Evolutionary conservation across 73 alveolate genomes (phyloP).

Genomic region (Halteria grandinella): DNA sequence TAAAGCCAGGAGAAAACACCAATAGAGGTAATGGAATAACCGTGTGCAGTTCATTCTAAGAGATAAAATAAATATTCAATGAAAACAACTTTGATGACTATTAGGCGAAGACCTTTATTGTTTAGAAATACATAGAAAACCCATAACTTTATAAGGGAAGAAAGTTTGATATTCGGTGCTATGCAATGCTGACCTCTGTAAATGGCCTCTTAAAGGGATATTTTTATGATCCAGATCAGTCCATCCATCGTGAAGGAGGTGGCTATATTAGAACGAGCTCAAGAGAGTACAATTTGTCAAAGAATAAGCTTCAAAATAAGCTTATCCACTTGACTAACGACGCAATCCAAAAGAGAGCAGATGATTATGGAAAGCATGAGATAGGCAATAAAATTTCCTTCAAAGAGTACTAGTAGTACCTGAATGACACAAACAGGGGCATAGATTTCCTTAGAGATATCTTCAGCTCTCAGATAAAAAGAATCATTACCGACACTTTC

Average conservation of each 20-base stretch:
- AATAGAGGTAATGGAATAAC: slow-evolving; percentile 75
- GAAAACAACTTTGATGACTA: background rate
- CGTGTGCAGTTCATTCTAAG: slow-evolving; percentile 38
- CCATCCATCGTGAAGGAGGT: no score
- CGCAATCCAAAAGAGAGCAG: slow-evolving; percentile 80
- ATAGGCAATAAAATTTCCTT: slow-evolving; percentile 83
- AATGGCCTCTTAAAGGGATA: slow-evolving; percentile 75
- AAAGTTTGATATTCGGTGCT: slow-evolving; percentile 83
- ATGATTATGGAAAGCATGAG: slow-evolving; percentile 82
- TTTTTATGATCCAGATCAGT: slow-evolving; percentile 69
- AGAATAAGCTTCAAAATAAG: slow-evolving; percentile 65
- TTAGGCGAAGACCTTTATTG: slow-evolving; percentile 49
- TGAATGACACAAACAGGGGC: slow-evolving; percentile 70
- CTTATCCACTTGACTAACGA: slow-evolving; percentile 85
- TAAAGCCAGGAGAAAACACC: slow-evolving; percentile 79
- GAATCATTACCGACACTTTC: slow-evolving; percentile 68
- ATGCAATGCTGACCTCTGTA: slow-evolving; percentile 69
- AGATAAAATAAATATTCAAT: slow-evolving; percentile 47
- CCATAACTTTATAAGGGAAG: slow-evolving; percentile 76
- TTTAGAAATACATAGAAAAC: slow-evolving; percentile 77
- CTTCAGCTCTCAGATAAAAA: slow-evolving; percentile 71
- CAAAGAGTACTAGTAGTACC: slow-evolving; percentile 71
- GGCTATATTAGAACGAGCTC: slow-evolving; percentile 77
- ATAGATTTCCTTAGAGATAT: slow-evolving; percentile 68
- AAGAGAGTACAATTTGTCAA: slow-evolving; percentile 64